These are phyloP conservation scores for Hypoxylon sp. DNA, from an alignment of 2,329 filamentous ascomycete genomes.

Conservation along the genomic window DNA sequence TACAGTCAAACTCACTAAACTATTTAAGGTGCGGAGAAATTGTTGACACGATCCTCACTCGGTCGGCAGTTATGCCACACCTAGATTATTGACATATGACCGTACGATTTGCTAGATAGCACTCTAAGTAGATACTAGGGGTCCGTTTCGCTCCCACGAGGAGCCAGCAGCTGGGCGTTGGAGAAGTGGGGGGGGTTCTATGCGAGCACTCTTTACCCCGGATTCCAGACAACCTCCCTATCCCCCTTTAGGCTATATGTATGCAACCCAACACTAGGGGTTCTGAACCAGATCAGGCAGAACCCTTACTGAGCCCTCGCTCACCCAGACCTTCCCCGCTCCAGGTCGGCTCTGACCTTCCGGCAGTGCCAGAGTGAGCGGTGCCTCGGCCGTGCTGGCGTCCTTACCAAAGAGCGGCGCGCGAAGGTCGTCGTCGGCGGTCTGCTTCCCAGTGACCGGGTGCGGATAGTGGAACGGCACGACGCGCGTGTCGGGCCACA, in stretches of 20 bases:
- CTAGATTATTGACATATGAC: constrained; percentile 23
- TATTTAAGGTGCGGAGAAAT: constrained; percentile 28
- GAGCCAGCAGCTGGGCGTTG: constrained; percentile 30
- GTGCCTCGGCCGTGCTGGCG: constrained; percentile 58
- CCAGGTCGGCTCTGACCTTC: constrained; percentile 57
- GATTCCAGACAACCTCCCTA: constrained; percentile 37
- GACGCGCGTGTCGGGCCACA: constrained; percentile 70
- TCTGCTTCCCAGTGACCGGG: constrained; percentile 63
- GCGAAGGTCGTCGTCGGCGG: constrained; percentile 63
- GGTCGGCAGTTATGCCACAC: constrained; percentile 40
- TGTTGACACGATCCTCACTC: constrained; percentile 24
- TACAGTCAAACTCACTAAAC: constrained; percentile 23
- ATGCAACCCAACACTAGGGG: constrained; percentile 40
- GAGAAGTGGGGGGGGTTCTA: constrained; percentile 42
- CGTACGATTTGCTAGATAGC: constrained; percentile 23
- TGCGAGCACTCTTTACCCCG: constrained; percentile 38
- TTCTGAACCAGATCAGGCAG: constrained; percentile 58
- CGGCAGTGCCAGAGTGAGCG: constrained; percentile 60
- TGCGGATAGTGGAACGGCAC: constrained; percentile 69
- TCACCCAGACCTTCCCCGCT: constrained; percentile 50
- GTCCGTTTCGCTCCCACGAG: constrained; percentile 7
- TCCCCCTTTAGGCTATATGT: constrained; percentile 47
- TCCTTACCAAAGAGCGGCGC: constrained; percentile 63
- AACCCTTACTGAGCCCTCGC: constrained; percentile 56
- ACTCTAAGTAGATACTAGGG: constrained; percentile 9